phyloP scores from a whole-genome alignment of 352 stramenopile genomes.

The Globisporangium cylindrosporum region DNA sequence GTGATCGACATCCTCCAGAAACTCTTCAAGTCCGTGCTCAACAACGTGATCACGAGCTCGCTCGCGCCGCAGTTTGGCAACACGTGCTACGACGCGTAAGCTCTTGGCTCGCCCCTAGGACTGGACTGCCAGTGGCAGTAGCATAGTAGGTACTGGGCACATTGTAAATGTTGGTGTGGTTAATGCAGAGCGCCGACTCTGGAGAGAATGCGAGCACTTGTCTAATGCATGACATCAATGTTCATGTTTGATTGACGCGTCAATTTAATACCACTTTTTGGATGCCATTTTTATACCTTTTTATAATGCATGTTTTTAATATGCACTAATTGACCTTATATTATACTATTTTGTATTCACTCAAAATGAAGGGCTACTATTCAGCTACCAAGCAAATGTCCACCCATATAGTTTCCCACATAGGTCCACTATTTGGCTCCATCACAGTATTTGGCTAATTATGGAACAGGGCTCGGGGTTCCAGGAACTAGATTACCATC shows the following conservation, averaged over 20 bases:
- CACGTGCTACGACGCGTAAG: conserved; percentile 15
- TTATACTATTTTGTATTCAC: background rate
- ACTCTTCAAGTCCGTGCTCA: conserved; percentile 14
- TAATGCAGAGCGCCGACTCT: background rate
- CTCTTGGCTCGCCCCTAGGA: too few relatives aligned
- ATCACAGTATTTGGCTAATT: background rate
- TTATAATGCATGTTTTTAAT: background rate
- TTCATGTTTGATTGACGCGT: background rate
- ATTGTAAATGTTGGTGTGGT: background rate
- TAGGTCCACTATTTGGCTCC: background rate
- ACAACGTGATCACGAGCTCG: conserved; percentile 1
- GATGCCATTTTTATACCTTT: background rate
- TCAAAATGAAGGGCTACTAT: background rate
- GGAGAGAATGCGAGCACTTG: background rate
- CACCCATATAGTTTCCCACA: too few relatives aligned
- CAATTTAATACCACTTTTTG: background rate
- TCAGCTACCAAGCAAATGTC: background rate
- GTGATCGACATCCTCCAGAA: conserved; percentile 7
- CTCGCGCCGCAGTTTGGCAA: conserved; percentile 12
- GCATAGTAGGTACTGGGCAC: background rate
- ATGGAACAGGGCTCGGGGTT: background rate
- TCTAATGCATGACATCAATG: background rate
- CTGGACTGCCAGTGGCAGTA: background rate
- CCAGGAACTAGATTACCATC: conserved; percentile 10
- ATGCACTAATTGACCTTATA: background rate